phyloP scores from a whole-genome alignment of 371 early-diverging fungal genomes.

The Actinomortierella ambigua region DNA sequence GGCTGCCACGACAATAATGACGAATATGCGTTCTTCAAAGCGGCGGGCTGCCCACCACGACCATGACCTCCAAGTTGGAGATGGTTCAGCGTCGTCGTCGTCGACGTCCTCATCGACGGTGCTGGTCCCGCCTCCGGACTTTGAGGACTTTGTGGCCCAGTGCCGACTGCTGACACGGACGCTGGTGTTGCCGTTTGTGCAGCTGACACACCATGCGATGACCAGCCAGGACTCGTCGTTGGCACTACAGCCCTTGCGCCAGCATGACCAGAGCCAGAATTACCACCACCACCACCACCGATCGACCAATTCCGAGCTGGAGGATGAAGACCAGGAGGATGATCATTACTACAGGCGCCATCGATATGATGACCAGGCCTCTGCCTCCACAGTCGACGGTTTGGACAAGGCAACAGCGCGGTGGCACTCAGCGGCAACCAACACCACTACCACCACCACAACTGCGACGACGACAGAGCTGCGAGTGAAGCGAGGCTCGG shows the following conservation, averaged over 20 bases:
- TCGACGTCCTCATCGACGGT: not conserved
- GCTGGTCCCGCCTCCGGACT: slow-evolving; percentile 28
- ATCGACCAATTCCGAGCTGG: too few species aligned
- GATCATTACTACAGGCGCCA: too few species aligned
- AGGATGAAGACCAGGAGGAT: too few species aligned
- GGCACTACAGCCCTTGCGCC: slow-evolving; percentile 8
- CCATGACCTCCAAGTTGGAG: not conserved
- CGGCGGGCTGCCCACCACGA: not conserved
- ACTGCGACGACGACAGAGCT: too few species aligned
- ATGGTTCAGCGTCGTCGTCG: not conserved
- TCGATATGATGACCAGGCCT: too few species aligned
- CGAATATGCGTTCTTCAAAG: not conserved
- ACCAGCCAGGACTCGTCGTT: slow-evolving; percentile 46
- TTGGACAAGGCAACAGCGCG: too few species aligned
- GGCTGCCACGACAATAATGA: not conserved
- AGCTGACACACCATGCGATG: slow-evolving; percentile 49
- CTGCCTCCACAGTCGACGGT: too few species aligned
- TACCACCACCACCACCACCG: too few species aligned
- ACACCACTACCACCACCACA: too few species aligned
- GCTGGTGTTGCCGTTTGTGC: slow-evolving; percentile 47
- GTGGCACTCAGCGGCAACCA: too few species aligned
- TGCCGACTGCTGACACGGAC: slow-evolving; percentile 48
- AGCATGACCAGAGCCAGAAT: too few species aligned
- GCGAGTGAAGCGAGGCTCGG: too few species aligned
- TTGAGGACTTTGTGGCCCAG: slow-evolving; percentile 50